Evolutionary conservation across 2,329 filamentous ascomycete species (phyloP), one percentile per base, ranked within the genome.

Genomic region (Mollisia scopiformis): DNA sequence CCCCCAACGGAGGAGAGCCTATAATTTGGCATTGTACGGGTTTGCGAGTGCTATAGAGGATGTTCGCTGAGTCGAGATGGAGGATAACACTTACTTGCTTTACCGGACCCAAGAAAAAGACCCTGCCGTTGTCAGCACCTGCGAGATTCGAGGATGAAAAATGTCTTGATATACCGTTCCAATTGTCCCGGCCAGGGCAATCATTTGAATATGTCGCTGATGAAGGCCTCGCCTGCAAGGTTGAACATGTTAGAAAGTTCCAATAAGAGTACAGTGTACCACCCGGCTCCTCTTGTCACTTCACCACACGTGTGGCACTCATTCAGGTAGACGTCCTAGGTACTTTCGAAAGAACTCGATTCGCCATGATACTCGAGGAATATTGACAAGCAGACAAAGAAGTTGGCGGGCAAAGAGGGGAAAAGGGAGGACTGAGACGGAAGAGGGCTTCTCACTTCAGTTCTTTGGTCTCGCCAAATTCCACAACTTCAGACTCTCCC

Each of bases 141-240:
- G 23, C 25, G 3, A 21, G 10, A 23, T n/a, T 28, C 30, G 3
- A 27, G 16, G 13, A 27, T n/a, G 47, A 28, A n/a, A 35, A 47
- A 19, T 25, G 35, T 51, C 62, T 31, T 58, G n/a, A n/a, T n/a
- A n/a, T n/a, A 68, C 66, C 8, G 81, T 84, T 19, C 79, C 79
- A 62, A 79, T 78, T 10, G 77, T 76, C n/a, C 77, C 77, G 3
- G 77, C 77, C 31, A 79, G 71, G 5, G 77, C 77, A 60, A 79
- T 79, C 73, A 79, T 76, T 51, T 76, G 77, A 69, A 70, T 68
- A 69, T 79, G 77, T 23, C 77, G 75, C 59, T 80, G 78, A n/a
- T 75, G 71, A 19, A 81, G 70, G 3, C 76, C 76, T 30, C 75
- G 73, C 21, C 70, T 57, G 84, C 76, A 14, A 5, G 25, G 31